phyloP scores from a whole-genome alignment of 768 basidiomycete genomes.

The Multifurca ochricompacta region DNA sequence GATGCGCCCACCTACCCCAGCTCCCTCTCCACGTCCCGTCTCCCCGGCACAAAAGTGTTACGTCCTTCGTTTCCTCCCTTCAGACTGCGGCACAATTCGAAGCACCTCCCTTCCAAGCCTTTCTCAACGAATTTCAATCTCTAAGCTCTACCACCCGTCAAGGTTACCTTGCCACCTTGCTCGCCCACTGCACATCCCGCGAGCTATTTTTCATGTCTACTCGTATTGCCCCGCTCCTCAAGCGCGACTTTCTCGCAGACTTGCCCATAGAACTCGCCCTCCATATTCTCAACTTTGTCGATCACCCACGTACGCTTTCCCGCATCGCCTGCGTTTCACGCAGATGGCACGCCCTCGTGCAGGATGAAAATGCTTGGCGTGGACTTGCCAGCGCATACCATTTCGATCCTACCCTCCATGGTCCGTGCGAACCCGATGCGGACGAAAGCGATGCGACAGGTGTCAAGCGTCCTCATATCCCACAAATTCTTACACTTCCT shows the following conservation, averaged over 20 bases:
- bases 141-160: constrained; percentile 1
- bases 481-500: neutral
- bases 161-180: constrained; percentile 13
- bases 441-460: constrained; percentile 6
- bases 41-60: neutral
- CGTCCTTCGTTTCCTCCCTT: neutral
- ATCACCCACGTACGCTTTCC: constrained; percentile 16
- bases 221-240: constrained; percentile 18
- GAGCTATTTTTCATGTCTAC: constrained; percentile 19
- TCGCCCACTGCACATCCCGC: constrained; percentile 13
- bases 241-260: constrained; percentile 20
- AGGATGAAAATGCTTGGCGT: constrained; percentile 17
- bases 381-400: constrained; percentile 8
- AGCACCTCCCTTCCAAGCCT: neutral
- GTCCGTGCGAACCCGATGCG: neutral
- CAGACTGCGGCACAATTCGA: neutral
- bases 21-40: constrained; percentile 20
- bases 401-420: constrained; percentile 10
- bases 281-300: constrained; percentile 17
- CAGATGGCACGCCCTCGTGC: constrained; percentile 18
- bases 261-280: constrained; percentile 20
- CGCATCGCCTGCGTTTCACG: constrained; percentile 18
- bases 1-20: constrained; percentile 20
- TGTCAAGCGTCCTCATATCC: neutral
- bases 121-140: constrained; percentile 6